A percentile compares a stretch with the other conserved stretches of the same genome.
Conservation (phyloP, 2,329 filamentous ascomycete species). For the Phyllosticta citriasiana region DNA sequence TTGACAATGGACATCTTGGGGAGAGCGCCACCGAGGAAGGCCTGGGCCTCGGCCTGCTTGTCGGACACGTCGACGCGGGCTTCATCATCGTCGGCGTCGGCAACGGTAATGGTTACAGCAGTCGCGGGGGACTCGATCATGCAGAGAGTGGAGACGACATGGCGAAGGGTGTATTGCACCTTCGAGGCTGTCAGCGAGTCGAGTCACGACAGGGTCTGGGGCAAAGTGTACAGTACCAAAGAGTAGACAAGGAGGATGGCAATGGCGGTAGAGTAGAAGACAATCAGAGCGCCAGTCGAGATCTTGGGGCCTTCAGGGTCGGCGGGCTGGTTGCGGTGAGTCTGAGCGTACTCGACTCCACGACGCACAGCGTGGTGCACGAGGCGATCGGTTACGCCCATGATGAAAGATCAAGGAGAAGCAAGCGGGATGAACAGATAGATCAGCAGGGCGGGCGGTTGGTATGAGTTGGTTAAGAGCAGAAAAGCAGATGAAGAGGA, state of each 20-base stretch:
- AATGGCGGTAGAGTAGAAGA: slow-evolving; percentile 27
- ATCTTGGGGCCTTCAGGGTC: slow-evolving; percentile 16
- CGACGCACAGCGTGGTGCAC: slow-evolving; percentile 21
- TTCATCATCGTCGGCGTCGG: slow-evolving; percentile 34
- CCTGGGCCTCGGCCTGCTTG: slow-evolving; percentile 23
- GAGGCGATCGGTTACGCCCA: slow-evolving; percentile 16
- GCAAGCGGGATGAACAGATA: background rate
- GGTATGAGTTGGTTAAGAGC: background rate
- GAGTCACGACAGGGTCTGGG: background rate
- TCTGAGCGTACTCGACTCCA: slow-evolving; percentile 13
- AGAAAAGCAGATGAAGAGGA: background rate
- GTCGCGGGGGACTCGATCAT: slow-evolving; percentile 53
- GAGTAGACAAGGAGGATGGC: slow-evolving; percentile 32
- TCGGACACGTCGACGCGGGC: slow-evolving; percentile 30
- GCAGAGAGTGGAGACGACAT: slow-evolving; percentile 51
- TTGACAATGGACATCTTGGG: slow-evolving; percentile 35
- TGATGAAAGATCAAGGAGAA: slow-evolving; percentile 8
- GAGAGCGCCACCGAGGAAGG: slow-evolving; percentile 21
- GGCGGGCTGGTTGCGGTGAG: slow-evolving; percentile 14
- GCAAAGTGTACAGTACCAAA: slow-evolving; percentile 24
- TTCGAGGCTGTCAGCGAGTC: slow-evolving; percentile 11
- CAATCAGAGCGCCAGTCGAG: slow-evolving; percentile 20
- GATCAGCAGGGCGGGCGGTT: background rate
- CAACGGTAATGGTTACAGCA: slow-evolving; percentile 38
- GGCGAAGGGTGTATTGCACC: slow-evolving; percentile 47